phyloP scores from a whole-genome alignment of 208 protist species.

The Kentomonas sorsogonicus region DNA sequence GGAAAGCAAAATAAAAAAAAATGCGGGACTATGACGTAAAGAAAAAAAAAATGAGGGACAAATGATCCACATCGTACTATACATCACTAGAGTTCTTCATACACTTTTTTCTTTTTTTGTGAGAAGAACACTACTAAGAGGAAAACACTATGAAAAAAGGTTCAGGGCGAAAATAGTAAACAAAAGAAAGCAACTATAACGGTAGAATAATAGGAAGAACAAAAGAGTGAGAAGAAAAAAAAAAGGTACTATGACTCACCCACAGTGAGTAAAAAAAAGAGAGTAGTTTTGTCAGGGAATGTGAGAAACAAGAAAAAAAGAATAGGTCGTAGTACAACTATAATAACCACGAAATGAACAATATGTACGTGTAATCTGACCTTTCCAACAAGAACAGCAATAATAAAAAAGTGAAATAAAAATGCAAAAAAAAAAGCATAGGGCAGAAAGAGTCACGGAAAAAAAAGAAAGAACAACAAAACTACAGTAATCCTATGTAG shows the following conservation, averaged over 20 bases:
- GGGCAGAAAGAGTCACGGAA: not conserved
- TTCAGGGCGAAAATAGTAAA: no score
- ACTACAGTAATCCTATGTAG: constrained; percentile 6
- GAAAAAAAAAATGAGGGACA: not conserved
- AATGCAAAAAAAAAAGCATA: not conserved
- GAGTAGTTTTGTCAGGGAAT: not conserved
- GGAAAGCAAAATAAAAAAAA: constrained; percentile 1
- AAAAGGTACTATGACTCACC: constrained; percentile 4
- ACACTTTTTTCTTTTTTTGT: no score
- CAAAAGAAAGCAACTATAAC: no score
- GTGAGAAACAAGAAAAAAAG: not conserved
- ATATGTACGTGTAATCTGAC: no score
- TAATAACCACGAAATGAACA: no score
- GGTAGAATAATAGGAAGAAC: not conserved
- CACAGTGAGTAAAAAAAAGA: not conserved
- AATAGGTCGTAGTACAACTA: not conserved
- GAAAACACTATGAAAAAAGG: no score
- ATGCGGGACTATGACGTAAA: constrained; percentile 9
- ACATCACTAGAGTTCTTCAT: no score
- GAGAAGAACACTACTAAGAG: no score
- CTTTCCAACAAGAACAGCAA: constrained; percentile 3
- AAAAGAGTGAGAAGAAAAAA: constrained; percentile 6
- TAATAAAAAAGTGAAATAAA: constrained; percentile 1
- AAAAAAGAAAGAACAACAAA: constrained; percentile 12
- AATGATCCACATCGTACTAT: not conserved